Evolutionary conservation across 1,284 basidiomycete species (phyloP), one percentile per base, ranked within the genome.

Genomic region (Boletus smithii): DNA sequence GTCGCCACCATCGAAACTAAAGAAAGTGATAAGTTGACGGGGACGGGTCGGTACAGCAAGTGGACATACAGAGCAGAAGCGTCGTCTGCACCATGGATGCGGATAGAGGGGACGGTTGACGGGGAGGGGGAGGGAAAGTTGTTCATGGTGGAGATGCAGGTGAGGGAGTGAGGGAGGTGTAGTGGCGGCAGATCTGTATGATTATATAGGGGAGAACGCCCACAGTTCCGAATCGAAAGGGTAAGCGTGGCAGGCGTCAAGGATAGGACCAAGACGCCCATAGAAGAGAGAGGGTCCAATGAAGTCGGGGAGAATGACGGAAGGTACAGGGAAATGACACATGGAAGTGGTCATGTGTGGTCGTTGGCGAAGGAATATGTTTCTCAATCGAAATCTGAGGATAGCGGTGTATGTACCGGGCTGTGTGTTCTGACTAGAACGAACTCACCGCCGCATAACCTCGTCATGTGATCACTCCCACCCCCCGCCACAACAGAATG

Each of bases 171-270:
- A 32, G 37, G 40, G 37, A 29, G 41, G 51, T 17, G 55, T 46
- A 45, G n/a, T 5, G 27, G 41, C 24, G 34, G 24, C 5, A 34
- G 34, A 46, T 29, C 16, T 30, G 20, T 38, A 24, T 8, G 18
- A 13, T 57, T 61, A 59, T 63, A 65, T 63, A 62, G 40, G 39
- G 37, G 38, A 23, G 17, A 11, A 22, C 52, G 55, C 51, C 24
- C 23, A 41, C 2, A 22, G 5, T 49, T 51, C 37, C 49, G 16
- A 26, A 56, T 50, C 42, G 16, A 33, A 43, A 34, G 46, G 23
- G 17, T 2, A 29, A 16, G 46, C 41, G 41, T 58, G 46, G 54
- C 17, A 27, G 43, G 57, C 56, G 56, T 40, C 55, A 51, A 47
- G 3, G 11, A 17, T 23, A 35, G 35, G 3, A 47, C 16, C 0